Percentiles rank a stretch among this genome's conserved stretches.
Conservation (phyloP, 148 eudicot genomes). For the Tetragonia tetragonoides region DNA sequence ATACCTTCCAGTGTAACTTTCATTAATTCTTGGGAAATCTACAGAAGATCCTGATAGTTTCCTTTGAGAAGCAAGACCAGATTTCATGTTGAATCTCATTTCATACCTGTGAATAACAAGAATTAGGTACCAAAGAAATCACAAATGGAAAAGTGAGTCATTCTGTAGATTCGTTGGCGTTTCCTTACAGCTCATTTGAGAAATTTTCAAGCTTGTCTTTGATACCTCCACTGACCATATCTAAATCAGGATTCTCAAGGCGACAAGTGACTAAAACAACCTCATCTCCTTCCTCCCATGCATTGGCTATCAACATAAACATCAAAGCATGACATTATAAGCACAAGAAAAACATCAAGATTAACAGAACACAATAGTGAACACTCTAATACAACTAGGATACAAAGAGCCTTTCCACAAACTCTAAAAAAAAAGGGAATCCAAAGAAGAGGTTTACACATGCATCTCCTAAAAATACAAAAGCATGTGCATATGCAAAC, state of each 20-base stretch:
- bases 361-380: neutral
- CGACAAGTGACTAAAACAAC: slow-evolving; percentile 82
- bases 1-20: slow-evolving; percentile 87
- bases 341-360: neutral
- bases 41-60: slow-evolving; percentile 80
- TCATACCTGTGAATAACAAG: slow-evolving; percentile 58
- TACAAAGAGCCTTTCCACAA: neutral
- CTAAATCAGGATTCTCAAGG: slow-evolving; percentile 77
- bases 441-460: neutral
- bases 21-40: slow-evolving; percentile 91
- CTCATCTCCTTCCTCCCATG: slow-evolving; percentile 99
- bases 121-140: slow-evolving; percentile 6
- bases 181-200: slow-evolving; percentile 68
- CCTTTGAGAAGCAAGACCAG: slow-evolving; percentile 73
- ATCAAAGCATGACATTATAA: neutral
- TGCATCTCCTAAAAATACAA: neutral
- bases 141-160: neutral
- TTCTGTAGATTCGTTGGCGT: neutral
- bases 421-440: too few relatives aligned
- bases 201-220: slow-evolving; percentile 65
- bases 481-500: neutral
- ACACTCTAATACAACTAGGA: slow-evolving; percentile 1
- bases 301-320: slow-evolving; percentile 52
- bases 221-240: slow-evolving; percentile 57
- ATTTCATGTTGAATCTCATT: slow-evolving; percentile 94